Base-by-base conservation (phyloP, 176 grass and related monocot species). In the Triticum monococcum region DNA sequence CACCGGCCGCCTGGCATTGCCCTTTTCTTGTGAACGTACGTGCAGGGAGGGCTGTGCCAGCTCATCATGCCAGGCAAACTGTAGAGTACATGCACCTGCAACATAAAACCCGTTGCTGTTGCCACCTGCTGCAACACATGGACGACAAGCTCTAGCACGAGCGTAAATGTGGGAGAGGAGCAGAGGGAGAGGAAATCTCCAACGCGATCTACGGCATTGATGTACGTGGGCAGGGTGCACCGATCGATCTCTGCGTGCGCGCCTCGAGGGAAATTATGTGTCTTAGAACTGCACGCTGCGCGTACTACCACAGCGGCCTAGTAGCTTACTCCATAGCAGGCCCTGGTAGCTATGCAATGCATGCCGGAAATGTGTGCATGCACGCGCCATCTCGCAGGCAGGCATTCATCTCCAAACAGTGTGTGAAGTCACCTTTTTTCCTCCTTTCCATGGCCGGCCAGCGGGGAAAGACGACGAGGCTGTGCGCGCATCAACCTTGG, bases 201-300 rank as follows among this genome's bases (percentile, higher is more conserved):
- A 26, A 66, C 85, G 68, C 81, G 37, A 87, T 87, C 68, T 14
- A 63, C 69, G 38, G 74, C 89, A 77, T 77, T 77, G 76, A 91
- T 85, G 81, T 30, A 30, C 72, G 40, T 46, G 40, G 40, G 22
- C 56, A 32, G 31, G 69, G 60, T 52, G 85, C 77, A 63, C 69
- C 37, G 69, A 41, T 38, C 35, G 7, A 41, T 79, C 79, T 83
- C 41, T 54, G 66, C 50, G n/a, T 75, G 85, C 46, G 71, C 88
- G 25, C 68, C 30, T 84, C 81, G 77, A 91, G 85, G 89, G 20
- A 48, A 87, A 63, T 91, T 81, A 88, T 85, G 36, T 63, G 80
- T 76, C 81, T 75, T 87, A 64, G 81, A 91, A 91, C 75, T 74
- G 81, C 85, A 91, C 81, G 30, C 77, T 84, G 14, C 2, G n/a